Evolutionary conservation across 2,329 filamentous ascomycete genomes (phyloP).

Genomic region (Basipetospora sp.): DNA sequence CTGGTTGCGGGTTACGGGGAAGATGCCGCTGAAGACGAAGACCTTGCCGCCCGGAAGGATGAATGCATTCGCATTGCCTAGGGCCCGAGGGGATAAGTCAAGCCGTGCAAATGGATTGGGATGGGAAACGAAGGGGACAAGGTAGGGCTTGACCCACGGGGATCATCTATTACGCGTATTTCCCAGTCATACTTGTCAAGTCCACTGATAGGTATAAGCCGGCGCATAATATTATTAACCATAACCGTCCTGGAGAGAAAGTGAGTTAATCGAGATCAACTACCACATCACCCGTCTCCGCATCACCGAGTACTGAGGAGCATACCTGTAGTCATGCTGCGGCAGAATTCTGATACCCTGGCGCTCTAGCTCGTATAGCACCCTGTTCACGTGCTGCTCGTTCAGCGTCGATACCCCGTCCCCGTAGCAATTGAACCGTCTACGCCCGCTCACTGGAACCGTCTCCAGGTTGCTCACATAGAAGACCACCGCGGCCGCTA

Average conservation of each 20-base stretch:
- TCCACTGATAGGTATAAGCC: constrained; percentile 53
- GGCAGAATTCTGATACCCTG: constrained; percentile 42
- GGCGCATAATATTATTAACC: constrained; percentile 50
- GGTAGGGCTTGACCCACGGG: constrained; percentile 19
- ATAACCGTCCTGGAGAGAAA: constrained; percentile 24
- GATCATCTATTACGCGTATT: constrained; percentile 58
- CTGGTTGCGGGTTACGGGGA: constrained; percentile 51
- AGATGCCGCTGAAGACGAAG: constrained; percentile 61
- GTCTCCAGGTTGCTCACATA: constrained; percentile 57
- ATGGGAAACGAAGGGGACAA: neutral
- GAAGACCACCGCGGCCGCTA: constrained; percentile 35
- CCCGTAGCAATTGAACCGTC: constrained; percentile 56
- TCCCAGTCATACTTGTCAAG: constrained; percentile 50
- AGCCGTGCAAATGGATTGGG: no score
- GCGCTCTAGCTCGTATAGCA: constrained; percentile 38
- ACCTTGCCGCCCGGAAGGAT: constrained; percentile 68
- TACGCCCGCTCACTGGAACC: constrained; percentile 57
- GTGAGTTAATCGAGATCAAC: neutral
- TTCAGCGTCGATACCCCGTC: constrained; percentile 31
- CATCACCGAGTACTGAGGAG: no score
- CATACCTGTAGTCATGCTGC: constrained; percentile 34
- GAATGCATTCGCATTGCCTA: constrained; percentile 53
- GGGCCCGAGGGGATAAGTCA: neutral
- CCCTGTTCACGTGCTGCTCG: constrained; percentile 38
- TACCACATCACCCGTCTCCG: neutral